Evolutionary conservation across 2,329 filamentous ascomycete genomes (phyloP).

Genomic region (Lasiodiplodia gonubiensis): DNA sequence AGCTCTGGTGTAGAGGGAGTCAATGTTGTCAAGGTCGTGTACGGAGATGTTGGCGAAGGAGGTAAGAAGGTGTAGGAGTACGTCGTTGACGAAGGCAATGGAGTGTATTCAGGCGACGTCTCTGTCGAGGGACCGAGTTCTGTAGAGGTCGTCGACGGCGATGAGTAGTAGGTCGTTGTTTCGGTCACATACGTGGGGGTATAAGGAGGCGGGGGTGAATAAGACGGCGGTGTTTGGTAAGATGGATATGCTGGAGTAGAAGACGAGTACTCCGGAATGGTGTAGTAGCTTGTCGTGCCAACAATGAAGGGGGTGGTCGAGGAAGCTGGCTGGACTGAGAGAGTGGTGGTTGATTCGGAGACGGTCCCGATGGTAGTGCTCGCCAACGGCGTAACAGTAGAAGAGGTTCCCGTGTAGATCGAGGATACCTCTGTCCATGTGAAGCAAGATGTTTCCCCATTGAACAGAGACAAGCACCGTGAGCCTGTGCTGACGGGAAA

Average conservation of each 20-base stretch:
- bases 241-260: neutral
- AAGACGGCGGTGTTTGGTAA: neutral
- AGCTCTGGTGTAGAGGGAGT: neutral
- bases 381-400: neutral
- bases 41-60: constrained; percentile 7
- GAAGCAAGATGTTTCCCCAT: neutral
- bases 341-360: neutral
- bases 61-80: neutral
- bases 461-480: neutral
- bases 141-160: neutral
- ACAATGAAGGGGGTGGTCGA: neutral
- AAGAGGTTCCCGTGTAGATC: neutral
- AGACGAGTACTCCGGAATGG: neutral
- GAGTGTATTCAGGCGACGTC: neutral
- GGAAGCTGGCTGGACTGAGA: neutral
- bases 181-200: neutral
- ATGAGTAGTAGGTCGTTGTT: neutral
- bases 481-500: neutral
- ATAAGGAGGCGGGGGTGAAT: neutral
- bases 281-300: neutral
- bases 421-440: neutral
- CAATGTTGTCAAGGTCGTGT: neutral
- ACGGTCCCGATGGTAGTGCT: too few species aligned
- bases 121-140: neutral
- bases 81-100: neutral